These are phyloP conservation scores for Candida nemodendra DNA, from an alignment of 805 yeast species.

Conservation along the genomic window DNA sequence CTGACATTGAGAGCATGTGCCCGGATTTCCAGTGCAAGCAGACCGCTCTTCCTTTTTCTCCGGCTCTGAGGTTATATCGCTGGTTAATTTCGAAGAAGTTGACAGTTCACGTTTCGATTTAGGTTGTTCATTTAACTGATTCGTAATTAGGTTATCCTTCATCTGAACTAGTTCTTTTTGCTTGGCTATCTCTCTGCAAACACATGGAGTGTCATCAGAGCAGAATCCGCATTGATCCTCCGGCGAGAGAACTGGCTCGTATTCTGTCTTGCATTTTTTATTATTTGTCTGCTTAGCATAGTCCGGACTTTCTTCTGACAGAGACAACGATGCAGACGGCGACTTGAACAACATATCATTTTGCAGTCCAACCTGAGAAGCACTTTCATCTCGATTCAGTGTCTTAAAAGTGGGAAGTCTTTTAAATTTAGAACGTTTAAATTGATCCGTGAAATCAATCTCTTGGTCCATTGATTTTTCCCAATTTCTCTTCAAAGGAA, in stretches of 20 bases:
- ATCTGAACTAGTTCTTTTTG: slow-evolving; percentile 35
- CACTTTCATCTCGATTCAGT: slow-evolving; percentile 7
- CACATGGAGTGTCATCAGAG: slow-evolving; percentile 87
- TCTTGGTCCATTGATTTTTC: slow-evolving; percentile 32
- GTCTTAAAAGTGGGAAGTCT: slow-evolving; percentile 24
- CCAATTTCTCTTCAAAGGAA: slow-evolving; percentile 47
- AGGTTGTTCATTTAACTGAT: slow-evolving; percentile 15
- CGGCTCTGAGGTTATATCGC: slow-evolving; percentile 11
- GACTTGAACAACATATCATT: slow-evolving; percentile 27
- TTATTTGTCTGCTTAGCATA: slow-evolving; percentile 16
- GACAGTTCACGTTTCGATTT: not conserved
- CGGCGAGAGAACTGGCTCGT: slow-evolving; percentile 42
- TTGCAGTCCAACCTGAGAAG: slow-evolving; percentile 6
- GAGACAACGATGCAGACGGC: slow-evolving; percentile 18
- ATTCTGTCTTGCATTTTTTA: slow-evolving; percentile 30
- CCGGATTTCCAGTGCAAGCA: slow-evolving; percentile 85
- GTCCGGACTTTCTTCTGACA: slow-evolving; percentile 16
- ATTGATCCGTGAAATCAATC: slow-evolving; percentile 55
- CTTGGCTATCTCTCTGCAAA: slow-evolving; percentile 76
- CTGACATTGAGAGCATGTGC: slow-evolving; percentile 81
- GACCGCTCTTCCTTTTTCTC: slow-evolving; percentile 24
- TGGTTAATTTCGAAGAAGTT: not conserved
- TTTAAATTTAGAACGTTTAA: slow-evolving; percentile 30
- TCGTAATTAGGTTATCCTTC: slow-evolving; percentile 22
- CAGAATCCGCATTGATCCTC: slow-evolving; percentile 89